Percentiles rank a stretch among this genome's conserved stretches.
Conservation (phyloP, 73 alveolate species). For the Paramecium biaurelia region DNA sequence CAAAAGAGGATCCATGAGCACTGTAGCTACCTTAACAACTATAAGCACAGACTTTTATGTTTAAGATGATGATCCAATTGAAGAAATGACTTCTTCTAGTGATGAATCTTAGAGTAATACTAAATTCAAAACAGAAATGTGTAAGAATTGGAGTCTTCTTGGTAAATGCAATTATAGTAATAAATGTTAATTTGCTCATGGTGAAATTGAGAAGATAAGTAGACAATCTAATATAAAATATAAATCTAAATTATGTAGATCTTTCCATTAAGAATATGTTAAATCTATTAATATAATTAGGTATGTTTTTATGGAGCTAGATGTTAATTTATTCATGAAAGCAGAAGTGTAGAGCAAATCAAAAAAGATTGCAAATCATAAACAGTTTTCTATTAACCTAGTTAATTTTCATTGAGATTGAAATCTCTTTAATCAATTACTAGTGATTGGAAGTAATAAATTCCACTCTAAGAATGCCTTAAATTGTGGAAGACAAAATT, state of each 20-base stretch:
- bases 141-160: slow-evolving; percentile 94
- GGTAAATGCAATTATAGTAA: slow-evolving; percentile 88
- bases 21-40: neutral
- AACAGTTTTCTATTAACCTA: neutral
- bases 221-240: slow-evolving; percentile 74
- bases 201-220: slow-evolving; percentile 76
- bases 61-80: slow-evolving; percentile 29
- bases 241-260: slow-evolving; percentile 84
- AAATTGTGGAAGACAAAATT: neutral
- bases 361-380: slow-evolving; percentile 13
- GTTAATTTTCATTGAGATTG: neutral
- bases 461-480: neutral
- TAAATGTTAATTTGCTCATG: slow-evolving; percentile 96
- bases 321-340: slow-evolving; percentile 91
- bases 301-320: slow-evolving; percentile 93
- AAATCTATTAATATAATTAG: neutral
- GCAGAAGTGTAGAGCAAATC: slow-evolving; percentile 77
- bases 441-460: neutral
- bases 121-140: slow-evolving; percentile 94
- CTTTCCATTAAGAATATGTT: slow-evolving; percentile 73
- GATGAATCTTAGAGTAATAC: slow-evolving; percentile 21
- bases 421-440: neutral
- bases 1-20: slow-evolving; percentile 34
- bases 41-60: slow-evolving; percentile 2
- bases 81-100: slow-evolving; percentile 33